Percentiles rank a stretch among this genome's conserved stretches.
These are phyloP conservation scores for Fraxinus latifolia DNA, from an alignment of 305 asterid genomes.

Conservation along the genomic window DNA sequence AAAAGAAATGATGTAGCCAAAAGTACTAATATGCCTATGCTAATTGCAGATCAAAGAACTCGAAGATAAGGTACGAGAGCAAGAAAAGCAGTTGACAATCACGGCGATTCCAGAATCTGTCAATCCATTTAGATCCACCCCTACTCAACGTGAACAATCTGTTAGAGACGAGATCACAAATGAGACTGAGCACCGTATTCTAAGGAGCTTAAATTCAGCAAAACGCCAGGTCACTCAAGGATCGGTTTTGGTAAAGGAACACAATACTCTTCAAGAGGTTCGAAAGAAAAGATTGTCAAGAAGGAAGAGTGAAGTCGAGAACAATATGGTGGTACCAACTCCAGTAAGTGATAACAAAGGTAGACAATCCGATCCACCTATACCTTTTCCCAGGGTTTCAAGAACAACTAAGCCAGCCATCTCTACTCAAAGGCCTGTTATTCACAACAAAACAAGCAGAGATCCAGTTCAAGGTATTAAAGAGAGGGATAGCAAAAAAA, in stretches of 20 bases:
- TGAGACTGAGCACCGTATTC: slow-evolving; percentile 46
- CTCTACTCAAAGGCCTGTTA: slow-evolving; percentile 37
- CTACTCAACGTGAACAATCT: slow-evolving; percentile 30
- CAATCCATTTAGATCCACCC: slow-evolving; percentile 33
- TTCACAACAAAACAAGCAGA: slow-evolving; percentile 41
- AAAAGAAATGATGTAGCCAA: background rate
- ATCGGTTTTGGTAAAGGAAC: slow-evolving; percentile 39
- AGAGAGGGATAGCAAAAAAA: slow-evolving; percentile 62
- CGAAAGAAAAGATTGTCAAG: slow-evolving; percentile 48
- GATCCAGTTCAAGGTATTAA: slow-evolving; percentile 50
- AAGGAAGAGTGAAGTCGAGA: slow-evolving; percentile 40
- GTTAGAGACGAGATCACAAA: slow-evolving; percentile 30
- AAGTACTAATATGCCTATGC: slow-evolving; percentile 2
- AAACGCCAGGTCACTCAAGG: slow-evolving; percentile 38
- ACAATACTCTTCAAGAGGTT: slow-evolving; percentile 26
- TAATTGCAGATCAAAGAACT: slow-evolving; percentile 63
- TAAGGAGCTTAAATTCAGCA: slow-evolving; percentile 42
- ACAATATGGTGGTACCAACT: slow-evolving; percentile 28
- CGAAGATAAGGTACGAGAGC: slow-evolving; percentile 55
- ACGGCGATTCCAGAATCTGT: slow-evolving; percentile 26
- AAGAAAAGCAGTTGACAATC: slow-evolving; percentile 44
- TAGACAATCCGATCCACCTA: slow-evolving; percentile 60
- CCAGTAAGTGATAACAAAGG: slow-evolving; percentile 39
- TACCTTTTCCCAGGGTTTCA: slow-evolving; percentile 34
- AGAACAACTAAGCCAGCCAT: slow-evolving; percentile 40